Evolutionary conservation across 108 stramenopile species (phyloP).

Genomic region (Cyclotella sp.): DNA sequence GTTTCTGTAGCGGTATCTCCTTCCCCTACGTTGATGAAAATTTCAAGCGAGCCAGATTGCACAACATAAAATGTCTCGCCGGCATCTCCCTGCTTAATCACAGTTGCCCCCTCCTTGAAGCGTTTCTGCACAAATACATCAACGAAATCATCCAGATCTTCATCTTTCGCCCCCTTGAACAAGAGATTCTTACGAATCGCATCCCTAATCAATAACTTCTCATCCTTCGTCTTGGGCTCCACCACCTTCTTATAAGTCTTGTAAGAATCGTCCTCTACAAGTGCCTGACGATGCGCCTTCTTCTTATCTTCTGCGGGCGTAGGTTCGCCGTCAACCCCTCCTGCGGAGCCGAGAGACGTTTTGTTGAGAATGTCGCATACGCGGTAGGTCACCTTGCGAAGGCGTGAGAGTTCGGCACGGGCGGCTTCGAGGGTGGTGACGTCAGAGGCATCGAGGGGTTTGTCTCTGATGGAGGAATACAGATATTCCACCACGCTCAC

Average conservation of each 20-base stretch:
- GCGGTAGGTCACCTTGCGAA: constrained; percentile 39
- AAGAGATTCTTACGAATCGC: constrained; percentile 22
- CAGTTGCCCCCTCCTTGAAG: constrained; percentile 19
- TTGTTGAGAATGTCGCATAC: constrained; percentile 35
- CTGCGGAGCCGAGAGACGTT: background rate
- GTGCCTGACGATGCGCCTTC: constrained; percentile 29
- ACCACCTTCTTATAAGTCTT: constrained; percentile 21
- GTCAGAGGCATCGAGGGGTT: constrained; percentile 53
- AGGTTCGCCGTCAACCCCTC: background rate
- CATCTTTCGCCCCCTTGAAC: constrained; percentile 15
- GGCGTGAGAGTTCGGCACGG: constrained; percentile 29
- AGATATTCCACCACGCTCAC: constrained; percentile 34
- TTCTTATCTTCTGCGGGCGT: background rate
- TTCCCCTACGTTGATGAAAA: constrained; percentile 40
- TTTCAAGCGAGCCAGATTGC: constrained; percentile 52
- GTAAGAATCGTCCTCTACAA: constrained; percentile 21
- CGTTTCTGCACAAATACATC: constrained; percentile 21
- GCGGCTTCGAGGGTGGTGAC: constrained; percentile 37
- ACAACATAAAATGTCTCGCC: constrained; percentile 56
- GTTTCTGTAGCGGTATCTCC: constrained; percentile 30
- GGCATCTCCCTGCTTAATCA: constrained; percentile 35
- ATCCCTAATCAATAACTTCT: constrained; percentile 2
- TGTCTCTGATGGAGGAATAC: constrained; percentile 24
- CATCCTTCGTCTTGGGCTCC: constrained; percentile 18
- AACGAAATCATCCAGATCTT: constrained; percentile 20